Percentiles rank a stretch among this genome's conserved stretches.
Conservation (phyloP, 495 filamentous ascomycete species). For the Xylaria bambusicola region DNA sequence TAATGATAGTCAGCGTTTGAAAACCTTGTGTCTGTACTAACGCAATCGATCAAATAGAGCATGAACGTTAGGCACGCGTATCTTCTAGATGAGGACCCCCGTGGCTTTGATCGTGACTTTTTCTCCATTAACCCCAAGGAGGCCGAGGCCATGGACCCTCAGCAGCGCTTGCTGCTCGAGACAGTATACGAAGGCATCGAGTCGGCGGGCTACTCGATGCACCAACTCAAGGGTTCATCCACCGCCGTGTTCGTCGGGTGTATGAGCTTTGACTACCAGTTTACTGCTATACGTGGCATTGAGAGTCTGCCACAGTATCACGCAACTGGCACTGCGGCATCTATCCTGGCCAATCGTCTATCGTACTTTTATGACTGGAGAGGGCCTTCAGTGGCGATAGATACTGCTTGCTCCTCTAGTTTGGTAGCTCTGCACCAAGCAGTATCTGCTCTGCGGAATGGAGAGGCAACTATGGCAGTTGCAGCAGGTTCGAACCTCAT, state of each 20-base stretch:
- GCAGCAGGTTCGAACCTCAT: constrained; percentile 42
- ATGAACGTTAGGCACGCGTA: constrained; percentile 37
- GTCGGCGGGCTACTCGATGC: constrained; percentile 45
- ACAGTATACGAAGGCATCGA: constrained; percentile 45
- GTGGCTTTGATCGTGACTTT: constrained; percentile 44
- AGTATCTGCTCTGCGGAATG: constrained; percentile 40
- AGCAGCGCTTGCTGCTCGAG: constrained; percentile 45
- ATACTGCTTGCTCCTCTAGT: constrained; percentile 50
- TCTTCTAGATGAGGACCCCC: constrained; percentile 42
- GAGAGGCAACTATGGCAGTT: constrained; percentile 42
- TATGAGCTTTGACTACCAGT: constrained; percentile 49
- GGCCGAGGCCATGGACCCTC: constrained; percentile 32
- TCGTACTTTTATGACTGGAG: constrained; percentile 49
- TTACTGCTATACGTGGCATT: constrained; percentile 36
- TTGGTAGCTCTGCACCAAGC: constrained; percentile 41
- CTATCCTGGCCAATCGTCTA: constrained; percentile 51
- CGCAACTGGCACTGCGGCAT: constrained; percentile 45
- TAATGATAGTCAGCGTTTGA: too few relatives aligned
- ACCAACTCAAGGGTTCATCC: constrained; percentile 44
- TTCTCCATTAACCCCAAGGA: constrained; percentile 39
- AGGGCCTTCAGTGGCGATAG: constrained; percentile 38
- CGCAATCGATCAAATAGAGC: too few relatives aligned
- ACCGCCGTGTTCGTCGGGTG: constrained; percentile 54
- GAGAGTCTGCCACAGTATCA: constrained; percentile 37
- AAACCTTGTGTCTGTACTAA: too few relatives aligned